Conservation (phyloP, 805 yeast species). For the Yarrowia sp. region DNA sequence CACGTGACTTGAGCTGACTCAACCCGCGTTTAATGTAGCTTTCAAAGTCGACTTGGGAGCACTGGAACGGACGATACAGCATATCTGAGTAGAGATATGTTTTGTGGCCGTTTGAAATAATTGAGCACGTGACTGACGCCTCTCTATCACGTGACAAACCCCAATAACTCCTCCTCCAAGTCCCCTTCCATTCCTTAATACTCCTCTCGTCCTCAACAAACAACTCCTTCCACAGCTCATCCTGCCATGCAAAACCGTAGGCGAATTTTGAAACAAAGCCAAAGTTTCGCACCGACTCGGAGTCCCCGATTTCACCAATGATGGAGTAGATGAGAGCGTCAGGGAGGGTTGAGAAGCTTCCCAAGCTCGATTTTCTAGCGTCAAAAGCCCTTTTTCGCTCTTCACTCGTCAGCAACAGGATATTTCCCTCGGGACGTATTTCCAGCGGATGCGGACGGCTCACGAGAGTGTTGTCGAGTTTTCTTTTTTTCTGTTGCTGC, state of each 20-base stretch:
- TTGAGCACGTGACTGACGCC: conserved; percentile 46
- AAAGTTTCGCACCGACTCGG: conserved; percentile 50
- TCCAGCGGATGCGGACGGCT: conserved; percentile 60
- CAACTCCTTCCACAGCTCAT: conserved; percentile 75
- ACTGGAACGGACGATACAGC: conserved; percentile 80
- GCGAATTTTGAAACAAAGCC: conserved; percentile 62
- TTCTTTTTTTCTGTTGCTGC: not conserved
- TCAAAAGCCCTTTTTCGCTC: not conserved
- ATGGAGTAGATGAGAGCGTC: conserved; percentile 65
- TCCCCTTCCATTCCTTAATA: conserved; percentile 63
- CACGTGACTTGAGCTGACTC: conserved; percentile 39
- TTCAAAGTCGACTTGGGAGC: conserved; percentile 65
- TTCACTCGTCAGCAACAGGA: conserved; percentile 40
- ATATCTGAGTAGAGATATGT: conserved; percentile 63
- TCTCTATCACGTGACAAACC: conserved; percentile 43
- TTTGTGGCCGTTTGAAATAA: conserved; percentile 23
- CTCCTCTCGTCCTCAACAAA: conserved; percentile 40
- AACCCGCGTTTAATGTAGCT: conserved; percentile 48
- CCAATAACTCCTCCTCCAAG: conserved; percentile 71
- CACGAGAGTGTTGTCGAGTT: conserved; percentile 11
- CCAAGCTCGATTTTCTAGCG: not conserved
- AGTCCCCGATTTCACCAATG: conserved; percentile 49
- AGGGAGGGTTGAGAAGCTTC: conserved; percentile 46
- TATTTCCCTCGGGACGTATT: conserved; percentile 74
- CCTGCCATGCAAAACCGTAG: conserved; percentile 72